These are phyloP conservation scores for Paracorniculantispora psalliotae DNA, from an alignment of 2,329 filamentous ascomycete species.

Conservation along the genomic window DNA sequence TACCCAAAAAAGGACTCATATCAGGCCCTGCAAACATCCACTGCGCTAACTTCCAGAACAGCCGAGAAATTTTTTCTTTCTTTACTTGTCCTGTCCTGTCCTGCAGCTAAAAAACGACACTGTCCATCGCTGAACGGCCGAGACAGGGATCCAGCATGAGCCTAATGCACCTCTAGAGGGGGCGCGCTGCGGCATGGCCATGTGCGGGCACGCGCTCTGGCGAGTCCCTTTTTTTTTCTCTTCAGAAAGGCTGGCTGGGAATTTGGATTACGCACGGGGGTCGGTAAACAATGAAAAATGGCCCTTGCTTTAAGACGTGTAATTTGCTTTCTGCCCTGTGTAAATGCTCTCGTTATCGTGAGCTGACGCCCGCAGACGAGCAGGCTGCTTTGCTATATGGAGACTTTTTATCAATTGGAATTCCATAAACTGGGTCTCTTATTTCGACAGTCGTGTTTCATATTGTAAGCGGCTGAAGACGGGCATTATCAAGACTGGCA, in stretches of 20 bases:
- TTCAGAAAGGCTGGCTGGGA: background rate
- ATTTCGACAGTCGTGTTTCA: background rate
- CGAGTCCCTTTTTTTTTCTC: background rate
- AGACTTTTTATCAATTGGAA: background rate
- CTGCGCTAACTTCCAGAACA: slow-evolving; percentile 7
- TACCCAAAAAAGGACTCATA: slow-evolving; percentile 7
- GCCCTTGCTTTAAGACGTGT: background rate
- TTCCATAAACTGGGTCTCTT: background rate
- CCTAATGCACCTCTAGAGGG: slow-evolving; percentile 4
- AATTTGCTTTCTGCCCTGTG: background rate
- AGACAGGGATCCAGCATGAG: slow-evolving; percentile 8
- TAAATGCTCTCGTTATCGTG: background rate
- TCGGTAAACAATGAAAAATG: background rate
- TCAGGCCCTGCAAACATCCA: background rate
- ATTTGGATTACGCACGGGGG: background rate
- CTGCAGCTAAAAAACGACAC: background rate
- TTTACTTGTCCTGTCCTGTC: background rate
- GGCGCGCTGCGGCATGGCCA: background rate
- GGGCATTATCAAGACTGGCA: background rate
- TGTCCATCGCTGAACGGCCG: background rate
- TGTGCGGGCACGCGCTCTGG: background rate
- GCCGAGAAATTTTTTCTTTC: slow-evolving; percentile 5
- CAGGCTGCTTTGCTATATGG: background rate
- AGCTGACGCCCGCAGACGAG: background rate
- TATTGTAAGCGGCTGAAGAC: background rate